Conservation (phyloP, 2,329 filamentous ascomycete genomes). For the Stagonosporopsis tanaceti region DNA sequence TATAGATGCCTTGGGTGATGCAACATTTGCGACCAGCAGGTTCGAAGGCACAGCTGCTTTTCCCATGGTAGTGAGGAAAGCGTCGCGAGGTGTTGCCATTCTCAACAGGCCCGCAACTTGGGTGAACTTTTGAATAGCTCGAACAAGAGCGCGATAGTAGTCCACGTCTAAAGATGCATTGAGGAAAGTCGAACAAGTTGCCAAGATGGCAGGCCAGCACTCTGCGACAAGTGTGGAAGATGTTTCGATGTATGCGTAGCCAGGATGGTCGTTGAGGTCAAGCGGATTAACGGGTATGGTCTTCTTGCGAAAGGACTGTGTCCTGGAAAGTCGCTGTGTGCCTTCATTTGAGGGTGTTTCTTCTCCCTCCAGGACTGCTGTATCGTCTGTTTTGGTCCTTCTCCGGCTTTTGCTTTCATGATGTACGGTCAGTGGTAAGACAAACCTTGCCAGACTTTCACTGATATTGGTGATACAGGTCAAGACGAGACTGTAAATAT, state of each 20-base stretch:
- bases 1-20: conserved; percentile 50
- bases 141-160: conserved; percentile 90
- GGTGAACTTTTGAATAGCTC: conserved; percentile 92
- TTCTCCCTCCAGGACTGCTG: conserved; percentile 30
- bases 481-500: conserved; percentile 87
- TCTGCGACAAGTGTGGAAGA: conserved; percentile 85
- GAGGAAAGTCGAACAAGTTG: conserved; percentile 93
- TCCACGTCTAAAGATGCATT: conserved; percentile 91
- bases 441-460: conserved; percentile 90
- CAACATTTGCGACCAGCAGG: conserved; percentile 54
- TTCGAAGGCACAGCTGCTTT: conserved; percentile 93
- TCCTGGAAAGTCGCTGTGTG: conserved; percentile 61
- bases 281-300: conserved; percentile 87
- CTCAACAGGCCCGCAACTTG: conserved; percentile 91
- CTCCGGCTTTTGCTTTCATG: conserved; percentile 63
- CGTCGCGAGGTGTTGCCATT: conserved; percentile 86
- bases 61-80: conserved; percentile 90
- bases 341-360: conserved; percentile 33
- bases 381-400: conserved; percentile 52
- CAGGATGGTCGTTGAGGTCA: conserved; percentile 73
- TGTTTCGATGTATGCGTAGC: conserved; percentile 74
- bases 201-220: conserved; percentile 95
- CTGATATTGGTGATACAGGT: conserved; percentile 90
- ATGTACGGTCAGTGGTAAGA: conserved; percentile 88
- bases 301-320: conserved; percentile 74